Conservation (phyloP, 345 rosid species). For the Alliaria petiolata region DNA sequence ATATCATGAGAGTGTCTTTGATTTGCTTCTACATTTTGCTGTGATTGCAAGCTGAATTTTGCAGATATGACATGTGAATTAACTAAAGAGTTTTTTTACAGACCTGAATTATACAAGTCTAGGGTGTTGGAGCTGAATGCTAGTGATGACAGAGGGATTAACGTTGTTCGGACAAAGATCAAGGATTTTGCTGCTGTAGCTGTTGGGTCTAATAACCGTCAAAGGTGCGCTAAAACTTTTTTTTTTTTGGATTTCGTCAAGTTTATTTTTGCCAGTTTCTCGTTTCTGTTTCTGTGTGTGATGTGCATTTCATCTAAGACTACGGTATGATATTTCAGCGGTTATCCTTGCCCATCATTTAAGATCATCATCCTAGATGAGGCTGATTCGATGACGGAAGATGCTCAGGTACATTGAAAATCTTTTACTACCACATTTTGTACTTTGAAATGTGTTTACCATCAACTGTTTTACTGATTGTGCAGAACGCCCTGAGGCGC, state of each 20-base stretch:
- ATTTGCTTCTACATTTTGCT: constrained; percentile 6
- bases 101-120: constrained; percentile 90
- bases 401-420: constrained; percentile 76
- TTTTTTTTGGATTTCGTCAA: background rate
- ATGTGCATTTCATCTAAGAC: constrained; percentile 2
- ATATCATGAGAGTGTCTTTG: constrained; percentile 18
- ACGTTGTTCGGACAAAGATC: constrained; percentile 93
- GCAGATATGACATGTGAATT: background rate
- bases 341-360: constrained; percentile 86
- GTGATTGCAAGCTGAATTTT: too few relatives aligned
- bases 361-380: constrained; percentile 91
- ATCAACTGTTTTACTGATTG: background rate
- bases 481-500: constrained; percentile 87
- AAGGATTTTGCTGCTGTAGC: constrained; percentile 95
- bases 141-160: constrained; percentile 97
- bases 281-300: background rate
- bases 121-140: constrained; percentile 97
- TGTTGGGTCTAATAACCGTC: constrained; percentile 69
- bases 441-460: background rate
- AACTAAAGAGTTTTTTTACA: constrained; percentile 13
- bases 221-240: constrained; percentile 42
- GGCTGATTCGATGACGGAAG: constrained; percentile 99
- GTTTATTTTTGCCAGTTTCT: background rate
- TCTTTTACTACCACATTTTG: background rate
- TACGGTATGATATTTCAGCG: constrained; percentile 38